Evolutionary conservation across 495 filamentous ascomycete species (phyloP).

Genomic region (Aspergillus steynii): DNA sequence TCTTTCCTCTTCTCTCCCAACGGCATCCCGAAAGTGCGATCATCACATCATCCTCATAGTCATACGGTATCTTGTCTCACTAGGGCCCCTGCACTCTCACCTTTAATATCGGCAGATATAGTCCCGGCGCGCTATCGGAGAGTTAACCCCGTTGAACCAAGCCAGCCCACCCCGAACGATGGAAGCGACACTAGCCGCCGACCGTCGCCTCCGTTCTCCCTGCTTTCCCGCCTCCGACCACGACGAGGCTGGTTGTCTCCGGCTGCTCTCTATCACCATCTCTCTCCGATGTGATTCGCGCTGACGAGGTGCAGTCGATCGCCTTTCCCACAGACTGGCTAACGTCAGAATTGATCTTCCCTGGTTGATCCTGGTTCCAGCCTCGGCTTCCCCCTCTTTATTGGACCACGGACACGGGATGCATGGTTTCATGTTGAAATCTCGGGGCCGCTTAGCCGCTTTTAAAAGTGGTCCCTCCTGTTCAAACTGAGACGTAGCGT

Average conservation of each 20-base stretch:
- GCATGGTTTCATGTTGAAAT: not conserved
- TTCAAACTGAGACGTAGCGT: slow-evolving; percentile 27
- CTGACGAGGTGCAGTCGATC: not conserved
- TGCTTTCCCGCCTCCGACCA: not conserved
- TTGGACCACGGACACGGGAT: slow-evolving; percentile 7
- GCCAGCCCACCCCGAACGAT: not conserved
- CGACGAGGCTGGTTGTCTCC: not conserved
- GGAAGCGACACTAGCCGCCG: not conserved
- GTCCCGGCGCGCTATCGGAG: not conserved
- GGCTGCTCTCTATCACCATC: not conserved
- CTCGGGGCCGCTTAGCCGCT: not conserved
- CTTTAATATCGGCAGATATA: not conserved
- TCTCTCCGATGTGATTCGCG: not conserved
- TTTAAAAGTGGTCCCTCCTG: slow-evolving; percentile 1
- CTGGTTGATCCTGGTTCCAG: not conserved
- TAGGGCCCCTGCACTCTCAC: not conserved
- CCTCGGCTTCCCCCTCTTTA: not conserved
- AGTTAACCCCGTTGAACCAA: not conserved
- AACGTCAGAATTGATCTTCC: not conserved
- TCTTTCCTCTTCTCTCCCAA: too few relatives aligned
- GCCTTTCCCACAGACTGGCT: not conserved
- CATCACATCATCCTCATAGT: not conserved
- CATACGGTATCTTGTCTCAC: slow-evolving; percentile 3
- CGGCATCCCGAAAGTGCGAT: not conserved
- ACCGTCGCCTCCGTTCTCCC: not conserved